Evolutionary conservation across 2,329 filamentous ascomycete species (phyloP).

Genomic region (Fonsecaea multimorphosa): DNA sequence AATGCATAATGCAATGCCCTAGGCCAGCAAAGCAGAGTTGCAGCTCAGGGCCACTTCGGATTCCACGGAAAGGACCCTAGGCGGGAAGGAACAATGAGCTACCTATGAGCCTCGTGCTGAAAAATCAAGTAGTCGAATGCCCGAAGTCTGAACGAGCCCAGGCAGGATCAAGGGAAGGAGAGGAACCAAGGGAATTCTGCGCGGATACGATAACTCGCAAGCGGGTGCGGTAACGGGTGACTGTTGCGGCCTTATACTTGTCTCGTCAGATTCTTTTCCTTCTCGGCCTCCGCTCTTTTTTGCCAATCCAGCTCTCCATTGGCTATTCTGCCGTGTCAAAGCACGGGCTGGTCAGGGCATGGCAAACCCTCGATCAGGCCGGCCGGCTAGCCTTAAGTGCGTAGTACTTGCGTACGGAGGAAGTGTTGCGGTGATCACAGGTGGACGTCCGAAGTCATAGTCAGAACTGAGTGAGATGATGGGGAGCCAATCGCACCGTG

Average conservation of each 20-base stretch:
- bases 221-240: neutral
- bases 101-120: neutral
- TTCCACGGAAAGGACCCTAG: neutral
- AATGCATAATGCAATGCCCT: no score
- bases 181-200: neutral
- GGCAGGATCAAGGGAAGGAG: neutral
- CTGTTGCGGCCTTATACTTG: neutral
- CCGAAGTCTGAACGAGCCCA: neutral
- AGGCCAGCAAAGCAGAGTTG: no score
- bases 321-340: neutral
- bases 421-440: neutral
- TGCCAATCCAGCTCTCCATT: neutral
- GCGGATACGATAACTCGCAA: no score
- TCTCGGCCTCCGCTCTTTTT: neutral
- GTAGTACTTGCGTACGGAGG: neutral
- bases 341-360: neutral
- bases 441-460: neutral
- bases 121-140: neutral
- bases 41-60: neutral
- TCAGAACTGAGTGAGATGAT: neutral
- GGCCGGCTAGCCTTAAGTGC: no score
- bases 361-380: neutral
- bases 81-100: neutral
- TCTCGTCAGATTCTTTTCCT: neutral
- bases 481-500: neutral